Base-by-base conservation (phyloP, 352 stramenopile species). In the Phytophthora pistaciae region DNA sequence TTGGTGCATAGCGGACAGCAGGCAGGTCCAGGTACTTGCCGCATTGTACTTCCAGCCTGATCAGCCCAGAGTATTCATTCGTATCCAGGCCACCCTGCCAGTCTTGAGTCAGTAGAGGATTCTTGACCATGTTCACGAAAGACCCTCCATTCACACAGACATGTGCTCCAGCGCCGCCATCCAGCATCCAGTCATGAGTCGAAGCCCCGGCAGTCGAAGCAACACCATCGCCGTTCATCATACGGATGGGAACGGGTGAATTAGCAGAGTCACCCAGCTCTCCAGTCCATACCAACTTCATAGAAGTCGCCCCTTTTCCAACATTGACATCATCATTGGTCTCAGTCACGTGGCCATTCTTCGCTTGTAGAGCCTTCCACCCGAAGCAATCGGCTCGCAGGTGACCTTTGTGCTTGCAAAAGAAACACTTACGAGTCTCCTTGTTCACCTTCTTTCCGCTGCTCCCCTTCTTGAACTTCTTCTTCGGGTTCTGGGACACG, bases 401-500 rank as follows among this genome's bases (percentile, higher is more conserved):
- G 33, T 59, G 49, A 33, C 33, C 60, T 18, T 54, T 53, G 33
- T 59, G 59, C 33, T 60, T 66, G 20, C 48, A 66, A 8, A 66
- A 66, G 49, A 66, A 66, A 31, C 48, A 60, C 23, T 16, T 13
- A 10, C 42, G 42, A 21, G 42, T 54, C 29, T 44, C 27, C 60
- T 40, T 50, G 20, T 25, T 57, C 6, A 52, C 31, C 29, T 66
- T 66, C 48, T 46, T 66, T 14, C 60, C 16, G 1, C 42, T 59
- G 13, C 59, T 48, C 4, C 18, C 23, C n/a, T 66, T 66, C 49
- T 66, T 66, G 18, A 66, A 66, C 20, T 60, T 64, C 23, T 33
- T 59, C 48, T 66, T 59, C 20, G 31, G 31, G 23, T 58, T 66
- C 10, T 38, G 46, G 3, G 14, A 8, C 29, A 16, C 16, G 18